Evolutionary conservation across 805 yeast species (phyloP), one percentile per base, ranked within the genome.

Genomic region (Ogataea philodendri): DNA sequence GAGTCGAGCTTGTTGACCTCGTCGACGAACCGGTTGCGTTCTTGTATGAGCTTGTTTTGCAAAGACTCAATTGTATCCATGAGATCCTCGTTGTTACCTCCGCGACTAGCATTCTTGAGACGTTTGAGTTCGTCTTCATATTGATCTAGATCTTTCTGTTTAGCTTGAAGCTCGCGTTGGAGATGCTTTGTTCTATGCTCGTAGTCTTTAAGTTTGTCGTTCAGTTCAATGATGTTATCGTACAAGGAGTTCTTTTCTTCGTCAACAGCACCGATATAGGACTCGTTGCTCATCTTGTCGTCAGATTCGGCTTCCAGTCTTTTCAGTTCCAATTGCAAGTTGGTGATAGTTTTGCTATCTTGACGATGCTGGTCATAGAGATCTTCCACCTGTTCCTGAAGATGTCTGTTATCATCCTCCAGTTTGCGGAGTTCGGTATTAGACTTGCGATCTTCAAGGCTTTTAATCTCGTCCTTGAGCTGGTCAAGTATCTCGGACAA

Each of bases 211-310:
- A 53, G 22, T 9, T 39, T 43, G 9, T 45, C 39, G 25, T 42
- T 42, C 30, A 44, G 19, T 6, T 39, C 36, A 5, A 46, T 34
- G 29, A 51, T 24, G 15, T 39, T 39, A 30, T 51, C 52, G 27
- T 50, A 45, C 15, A 51, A 32, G 5, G 46, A 36, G 22, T 41
- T 28, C 30, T 51, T 39, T 30, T 54, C 54, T 11, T 46, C 49
- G 38, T 62, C 63, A 5, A 62, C 42, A 7, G 54, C 54, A 1
- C 59, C 52, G 9, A 61, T 32, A 25, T 56, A 54, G n/a, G 52
- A 48, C 23, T 49, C 51, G 22, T 50, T 47, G 22, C 41, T 32
- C 27, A 39, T 33, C 16, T 43, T 23, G 9, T 32, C 25, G 4
- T 33, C 14, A 17, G 19, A 9, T 13, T 32, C 28, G 6, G 30